A percentile compares a stretch with the other conserved stretches of the same genome.
phyloP scores from a whole-genome alignment of 257 asterid species.

The Solanum chiquidenum region DNA sequence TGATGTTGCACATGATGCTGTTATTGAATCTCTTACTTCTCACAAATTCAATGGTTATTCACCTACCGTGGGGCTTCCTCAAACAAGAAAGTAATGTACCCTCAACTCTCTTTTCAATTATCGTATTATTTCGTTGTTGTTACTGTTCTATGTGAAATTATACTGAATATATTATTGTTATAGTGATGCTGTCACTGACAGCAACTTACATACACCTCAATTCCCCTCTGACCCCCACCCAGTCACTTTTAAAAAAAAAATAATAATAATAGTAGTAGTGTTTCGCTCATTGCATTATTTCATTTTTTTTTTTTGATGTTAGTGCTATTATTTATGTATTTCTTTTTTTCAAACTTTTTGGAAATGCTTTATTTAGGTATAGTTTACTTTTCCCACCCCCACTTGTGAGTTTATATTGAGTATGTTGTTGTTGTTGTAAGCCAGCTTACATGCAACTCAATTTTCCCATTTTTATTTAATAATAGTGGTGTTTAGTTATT shows the following conservation, averaged over 20 bases:
- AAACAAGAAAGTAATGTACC: conserved; percentile 49
- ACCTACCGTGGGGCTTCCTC: conserved; percentile 80
- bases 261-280: not conserved
- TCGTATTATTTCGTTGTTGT: not conserved
- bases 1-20: conserved; percentile 48
- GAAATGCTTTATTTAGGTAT: too few relatives aligned
- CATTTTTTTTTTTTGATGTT: not conserved
- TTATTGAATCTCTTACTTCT: conserved; percentile 41
- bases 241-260: too few relatives aligned
- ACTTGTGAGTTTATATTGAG: too few relatives aligned
- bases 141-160: not conserved
- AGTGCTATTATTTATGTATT: not conserved
- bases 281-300: too few relatives aligned
- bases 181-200: too few relatives aligned
- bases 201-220: too few relatives aligned
- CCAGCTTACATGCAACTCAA: too few relatives aligned
- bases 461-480: not conserved
- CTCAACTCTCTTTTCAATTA: not conserved
- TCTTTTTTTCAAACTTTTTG: not conserved
- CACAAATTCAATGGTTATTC: conserved; percentile 74
- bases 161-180: not conserved
- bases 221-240: not conserved
- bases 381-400: too few relatives aligned
- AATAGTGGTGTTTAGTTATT: not conserved
- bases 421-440: too few relatives aligned